A percentile compares a stretch with the other conserved stretches of the same genome.
phyloP scores from a whole-genome alignment of 225 moss, liverwort and hornwort species.

The Pleurozium schreberi region DNA sequence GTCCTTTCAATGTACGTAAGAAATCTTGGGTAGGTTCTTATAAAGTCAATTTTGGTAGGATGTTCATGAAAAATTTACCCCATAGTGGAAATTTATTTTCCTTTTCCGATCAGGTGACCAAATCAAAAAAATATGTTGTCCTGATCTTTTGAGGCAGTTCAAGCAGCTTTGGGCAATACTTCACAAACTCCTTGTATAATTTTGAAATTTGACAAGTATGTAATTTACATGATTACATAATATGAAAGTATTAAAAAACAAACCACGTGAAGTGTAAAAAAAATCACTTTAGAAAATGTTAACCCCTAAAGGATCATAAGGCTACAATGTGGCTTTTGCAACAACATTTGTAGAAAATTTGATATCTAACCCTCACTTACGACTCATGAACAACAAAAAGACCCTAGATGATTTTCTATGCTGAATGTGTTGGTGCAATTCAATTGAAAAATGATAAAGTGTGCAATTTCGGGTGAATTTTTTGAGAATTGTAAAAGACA shows the following conservation, averaged over 20 bases:
- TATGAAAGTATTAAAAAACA: neutral
- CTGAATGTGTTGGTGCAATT: no score
- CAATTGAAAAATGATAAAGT: no score
- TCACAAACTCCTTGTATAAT: neutral
- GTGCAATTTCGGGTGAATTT: no score
- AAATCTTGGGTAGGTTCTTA: neutral
- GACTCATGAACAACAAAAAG: no score
- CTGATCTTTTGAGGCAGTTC: neutral
- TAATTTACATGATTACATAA: neutral
- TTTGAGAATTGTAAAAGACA: no score
- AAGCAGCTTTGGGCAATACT: neutral
- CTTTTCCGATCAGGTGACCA: rapidly evolving
- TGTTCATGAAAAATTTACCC: neutral
- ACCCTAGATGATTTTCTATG: no score
- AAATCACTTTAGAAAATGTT: neutral
- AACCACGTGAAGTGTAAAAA: no score
- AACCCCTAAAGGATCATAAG: no score
- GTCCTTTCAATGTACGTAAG: neutral
- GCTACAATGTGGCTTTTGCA: no score
- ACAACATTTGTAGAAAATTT: no score
- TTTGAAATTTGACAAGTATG: neutral
- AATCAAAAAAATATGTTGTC: neutral
- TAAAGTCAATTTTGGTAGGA: neutral
- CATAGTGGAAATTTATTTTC: neutral
- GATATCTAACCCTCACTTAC: no score